A percentile compares a stretch with the other conserved stretches of the same genome.
Conservation (phyloP, 2,329 filamentous ascomycete genomes). For the Plectosphaerella cucumerina region DNA sequence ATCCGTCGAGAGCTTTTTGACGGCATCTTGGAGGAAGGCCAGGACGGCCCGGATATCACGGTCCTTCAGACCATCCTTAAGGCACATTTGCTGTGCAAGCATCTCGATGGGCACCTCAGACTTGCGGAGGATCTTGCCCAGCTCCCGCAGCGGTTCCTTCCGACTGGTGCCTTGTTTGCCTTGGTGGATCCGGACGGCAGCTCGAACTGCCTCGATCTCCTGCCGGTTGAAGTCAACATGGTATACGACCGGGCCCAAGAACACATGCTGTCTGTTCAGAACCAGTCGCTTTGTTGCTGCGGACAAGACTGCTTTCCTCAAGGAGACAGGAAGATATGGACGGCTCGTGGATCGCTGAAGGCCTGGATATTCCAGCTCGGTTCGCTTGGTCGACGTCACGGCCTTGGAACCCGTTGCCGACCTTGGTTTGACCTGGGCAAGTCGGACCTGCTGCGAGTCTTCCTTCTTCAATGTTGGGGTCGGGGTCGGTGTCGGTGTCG, state of each 20-base stretch:
- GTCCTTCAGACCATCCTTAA: conserved; percentile 12
- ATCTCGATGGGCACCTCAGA: conserved; percentile 4
- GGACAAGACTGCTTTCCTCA: too few species aligned
- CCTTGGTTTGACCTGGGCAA: too few species aligned
- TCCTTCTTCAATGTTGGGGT: too few species aligned
- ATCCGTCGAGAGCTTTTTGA: conserved; percentile 13
- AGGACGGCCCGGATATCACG: conserved; percentile 26
- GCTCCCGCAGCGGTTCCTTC: conserved; percentile 10
- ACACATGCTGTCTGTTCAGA: too few species aligned
- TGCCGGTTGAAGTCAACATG: conserved; percentile 42
- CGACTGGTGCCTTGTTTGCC: background rate
- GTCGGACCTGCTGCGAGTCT: too few species aligned
- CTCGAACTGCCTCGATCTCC: conserved; percentile 26
- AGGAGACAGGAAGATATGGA: too few species aligned
- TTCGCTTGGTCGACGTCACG: too few species aligned
- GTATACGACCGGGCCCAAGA: conserved; percentile 14
- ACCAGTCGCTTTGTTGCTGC: too few species aligned
- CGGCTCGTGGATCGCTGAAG: too few species aligned
- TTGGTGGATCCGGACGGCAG: conserved; percentile 7
- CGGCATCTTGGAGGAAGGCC: conserved; percentile 32
- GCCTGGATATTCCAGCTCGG: too few species aligned
- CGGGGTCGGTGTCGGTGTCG: too few species aligned
- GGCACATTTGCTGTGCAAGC: conserved; percentile 4
- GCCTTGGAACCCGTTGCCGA: too few species aligned
- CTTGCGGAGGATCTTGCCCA: conserved; percentile 13